Evolutionary conservation across 345 rosid genomes (phyloP).

Genomic region (Brassica nigra): DNA sequence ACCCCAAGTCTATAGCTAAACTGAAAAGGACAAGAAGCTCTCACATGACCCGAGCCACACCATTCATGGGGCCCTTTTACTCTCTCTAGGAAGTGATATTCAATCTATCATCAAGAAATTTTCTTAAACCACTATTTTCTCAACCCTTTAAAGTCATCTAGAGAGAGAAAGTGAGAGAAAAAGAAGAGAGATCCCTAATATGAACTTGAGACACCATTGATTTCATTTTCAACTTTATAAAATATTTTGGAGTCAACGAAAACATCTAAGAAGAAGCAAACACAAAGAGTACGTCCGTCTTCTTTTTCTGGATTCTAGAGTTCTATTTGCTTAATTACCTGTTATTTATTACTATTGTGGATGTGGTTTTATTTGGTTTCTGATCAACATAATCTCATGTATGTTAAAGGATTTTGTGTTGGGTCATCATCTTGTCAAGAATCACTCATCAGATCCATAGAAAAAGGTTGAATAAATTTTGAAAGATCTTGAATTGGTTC

Average conservation of each 20-base stretch:
- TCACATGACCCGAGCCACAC: constrained; percentile 80
- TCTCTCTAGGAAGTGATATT: constrained; percentile 33
- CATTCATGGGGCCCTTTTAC: constrained; percentile 72
- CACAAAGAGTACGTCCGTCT: constrained; percentile 39
- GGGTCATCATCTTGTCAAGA: constrained; percentile 22
- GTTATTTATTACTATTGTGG: neutral
- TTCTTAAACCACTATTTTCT: constrained; percentile 37
- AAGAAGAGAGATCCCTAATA: neutral
- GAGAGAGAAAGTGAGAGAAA: constrained; percentile 11
- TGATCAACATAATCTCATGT: constrained; percentile 12
- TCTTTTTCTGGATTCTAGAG: constrained; percentile 40
- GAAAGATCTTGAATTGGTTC: constrained; percentile 31
- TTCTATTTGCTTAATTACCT: constrained; percentile 13
- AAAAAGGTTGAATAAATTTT: constrained; percentile 1
- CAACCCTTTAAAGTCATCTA: constrained; percentile 27
- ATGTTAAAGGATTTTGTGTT: constrained; percentile 25
- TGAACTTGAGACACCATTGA: constrained; percentile 17
- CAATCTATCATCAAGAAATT: constrained; percentile 39
- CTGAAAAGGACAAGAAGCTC: constrained; percentile 72
- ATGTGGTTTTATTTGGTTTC: constrained; percentile 5
- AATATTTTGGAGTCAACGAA: constrained; percentile 38
- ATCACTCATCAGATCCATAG: constrained; percentile 31
- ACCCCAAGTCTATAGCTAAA: constrained; percentile 44
- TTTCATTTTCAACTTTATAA: constrained; percentile 23
- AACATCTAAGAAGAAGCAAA: constrained; percentile 36